phyloP scores from a whole-genome alignment of 139 green algal genomes.

The Chlamydomonas eustigma region DNA sequence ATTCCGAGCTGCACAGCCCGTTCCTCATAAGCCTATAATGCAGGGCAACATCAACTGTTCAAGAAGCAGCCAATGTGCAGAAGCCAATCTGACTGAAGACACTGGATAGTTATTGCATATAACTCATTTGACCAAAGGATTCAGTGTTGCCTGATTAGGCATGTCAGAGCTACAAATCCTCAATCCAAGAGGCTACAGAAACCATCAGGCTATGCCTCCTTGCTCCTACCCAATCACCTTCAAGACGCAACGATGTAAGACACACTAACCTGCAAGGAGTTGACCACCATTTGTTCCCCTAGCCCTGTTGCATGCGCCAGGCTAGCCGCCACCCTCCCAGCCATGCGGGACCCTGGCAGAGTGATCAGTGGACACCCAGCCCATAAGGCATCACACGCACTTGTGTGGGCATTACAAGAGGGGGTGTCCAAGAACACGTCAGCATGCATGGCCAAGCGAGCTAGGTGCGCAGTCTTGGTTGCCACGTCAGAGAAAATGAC shows the following conservation, averaged over 20 bases:
- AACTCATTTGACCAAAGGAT: too few species aligned
- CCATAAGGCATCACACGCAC: constrained; percentile 85
- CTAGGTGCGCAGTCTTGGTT: constrained; percentile 78
- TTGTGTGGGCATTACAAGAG: constrained; percentile 90
- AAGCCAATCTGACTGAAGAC: too few species aligned
- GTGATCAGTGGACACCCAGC: constrained; percentile 83
- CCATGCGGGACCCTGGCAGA: constrained; percentile 83
- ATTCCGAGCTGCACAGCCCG: neutral
- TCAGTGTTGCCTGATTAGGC: too few species aligned
- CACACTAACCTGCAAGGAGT: neutral
- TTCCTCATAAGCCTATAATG: constrained; percentile 4
- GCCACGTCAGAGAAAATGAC: constrained; percentile 93
- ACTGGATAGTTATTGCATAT: too few species aligned
- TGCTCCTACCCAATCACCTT: neutral
- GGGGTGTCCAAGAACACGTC: constrained; percentile 93
- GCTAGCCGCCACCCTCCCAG: constrained; percentile 73
- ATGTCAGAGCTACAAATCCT: too few species aligned
- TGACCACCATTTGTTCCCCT: constrained; percentile 70
- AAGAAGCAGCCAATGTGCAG: too few species aligned
- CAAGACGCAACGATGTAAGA: neutral
- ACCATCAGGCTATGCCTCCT: neutral
- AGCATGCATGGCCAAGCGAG: constrained; percentile 56
- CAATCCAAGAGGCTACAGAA: neutral
- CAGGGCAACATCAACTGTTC: too few species aligned
- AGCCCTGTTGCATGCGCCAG: constrained; percentile 72